Conservation (phyloP, 768 basidiomycete species). For the Suillus placidus region DNA sequence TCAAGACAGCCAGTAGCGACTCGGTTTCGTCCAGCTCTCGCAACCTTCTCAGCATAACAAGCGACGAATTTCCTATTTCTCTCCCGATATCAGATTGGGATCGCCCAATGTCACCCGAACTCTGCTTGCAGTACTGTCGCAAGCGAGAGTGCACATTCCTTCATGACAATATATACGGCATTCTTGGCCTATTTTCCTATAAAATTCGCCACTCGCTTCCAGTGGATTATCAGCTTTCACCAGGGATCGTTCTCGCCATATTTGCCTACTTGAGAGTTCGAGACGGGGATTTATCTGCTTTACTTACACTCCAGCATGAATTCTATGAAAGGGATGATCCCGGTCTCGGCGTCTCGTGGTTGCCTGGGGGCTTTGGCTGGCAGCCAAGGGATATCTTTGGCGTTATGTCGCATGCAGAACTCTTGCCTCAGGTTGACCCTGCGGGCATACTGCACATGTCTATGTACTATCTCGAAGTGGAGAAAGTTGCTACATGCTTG, state of each 20-base stretch:
- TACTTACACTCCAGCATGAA: constrained; percentile 2
- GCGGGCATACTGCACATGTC: not conserved
- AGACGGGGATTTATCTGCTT: not conserved
- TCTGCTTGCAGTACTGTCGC: constrained; percentile 4
- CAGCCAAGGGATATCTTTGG: not conserved
- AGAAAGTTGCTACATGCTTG: not conserved
- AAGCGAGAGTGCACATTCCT: not conserved
- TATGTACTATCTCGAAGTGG: not conserved
- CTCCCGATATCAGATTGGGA: not conserved
- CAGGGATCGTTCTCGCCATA: constrained; percentile 2
- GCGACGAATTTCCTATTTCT: not conserved
- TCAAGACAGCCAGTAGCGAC: not conserved
- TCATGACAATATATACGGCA: constrained; percentile 4
- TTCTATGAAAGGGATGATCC: not conserved
- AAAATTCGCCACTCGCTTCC: not conserved
- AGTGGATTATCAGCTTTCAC: constrained; percentile 1
- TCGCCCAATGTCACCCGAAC: constrained; percentile 2
- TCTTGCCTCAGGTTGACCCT: not conserved
- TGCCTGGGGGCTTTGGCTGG: not conserved
- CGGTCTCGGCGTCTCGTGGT: not conserved
- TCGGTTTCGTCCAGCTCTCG: not conserved
- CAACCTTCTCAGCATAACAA: not conserved
- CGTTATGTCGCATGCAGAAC: not conserved
- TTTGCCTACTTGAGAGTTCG: not conserved
- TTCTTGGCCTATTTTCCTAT: not conserved